Base-by-base conservation (phyloP, 106 monocot genomes). In the Dendrobium catenatum region DNA sequence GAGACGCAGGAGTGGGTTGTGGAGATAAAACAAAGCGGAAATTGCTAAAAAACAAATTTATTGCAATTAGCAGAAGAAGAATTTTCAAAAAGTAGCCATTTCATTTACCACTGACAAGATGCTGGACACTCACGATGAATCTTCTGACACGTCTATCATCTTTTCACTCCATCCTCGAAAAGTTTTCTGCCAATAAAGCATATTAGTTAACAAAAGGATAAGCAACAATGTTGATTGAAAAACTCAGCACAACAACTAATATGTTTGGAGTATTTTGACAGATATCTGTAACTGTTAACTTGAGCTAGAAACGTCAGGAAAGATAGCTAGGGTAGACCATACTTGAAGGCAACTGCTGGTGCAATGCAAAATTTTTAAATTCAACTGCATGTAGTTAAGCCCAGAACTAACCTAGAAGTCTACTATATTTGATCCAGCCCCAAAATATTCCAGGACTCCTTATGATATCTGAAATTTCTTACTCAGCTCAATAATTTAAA, bases 111-210 rank as follows among this genome's bases (percentile, higher is more conserved):
- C 3, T 73, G 33, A 47, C 19, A 31, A 42, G 42, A 74, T 20
- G 19, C 37, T 24, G 4, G 78, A 76, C 22, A 67, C 91, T 89
- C 81, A 93, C 93, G 77, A 81, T 59, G 93, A 95, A 86, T 98
- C 88, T 81, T 94, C 94, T 80, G 86, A 79, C 33, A 95, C 66
- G 84, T 98, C 91, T 82, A 97, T 59, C 98, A 98, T 95, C 76
- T 98, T 98, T 72, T 98, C 98, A 81, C 91, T 91, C 98, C 98
- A 98, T 56, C 98, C 98, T 82, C 85, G 85, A 47, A 89, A 68
- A 73, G 89, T 54, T 93, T 91, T 98, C 98, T 98, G 94, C 80
- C 83, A 77, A 68, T 27, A 78, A 76, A 27, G 76, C 6, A 51
- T 24, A 42, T 19, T 42, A 74, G 11, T 42, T 8, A 42, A 20